Evolutionary conservation across 2,329 filamentous ascomycete genomes (phyloP), one percentile per base, ranked within the genome.

Genomic region (Pyrenophora tritici-repentis): DNA sequence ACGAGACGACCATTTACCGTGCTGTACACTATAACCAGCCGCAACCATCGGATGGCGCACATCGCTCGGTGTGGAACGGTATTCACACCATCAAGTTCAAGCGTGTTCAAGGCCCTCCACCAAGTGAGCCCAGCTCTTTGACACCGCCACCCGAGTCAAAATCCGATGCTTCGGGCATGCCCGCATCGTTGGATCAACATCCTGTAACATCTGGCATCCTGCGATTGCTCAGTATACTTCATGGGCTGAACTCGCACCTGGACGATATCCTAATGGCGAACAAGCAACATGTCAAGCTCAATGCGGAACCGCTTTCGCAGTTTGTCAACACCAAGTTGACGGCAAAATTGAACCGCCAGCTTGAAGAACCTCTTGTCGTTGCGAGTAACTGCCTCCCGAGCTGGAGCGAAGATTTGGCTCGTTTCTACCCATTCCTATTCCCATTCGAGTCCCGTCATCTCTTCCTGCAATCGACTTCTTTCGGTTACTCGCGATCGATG

Each of bases 241-340:
- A 99, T 66, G 89, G 93, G 45, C 80, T 99, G 58, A 99, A 97
- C 67, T 87, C 90, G 26, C 96, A 97, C 55, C 84, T 97, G 13
- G 92, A 97, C 61, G 93, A 97, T 68, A 88, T 97, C 3, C 74
- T 97, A 55, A 83, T 89, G 2, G 89, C 93, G 55, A 88, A 89
- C 64, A 88, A 88, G 66, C 86, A 86, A 44, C 77, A 83, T 2
- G 75, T 89, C 51, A 86, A 85, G 55, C 78, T 95, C 22, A 90
- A 89, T 42, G 82, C 87, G 1, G 93, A 97, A 73, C 90, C 93
- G 0, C 75, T 95, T 39, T 88, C 92, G 2, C 92, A 97, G 62
- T 99, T 99, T 65, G 94, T 99, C 75, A 99, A 99, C 70, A 97
- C 94, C 0, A 99, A 99, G 73, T 83, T 99, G 32, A 99, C 94